phyloP scores from a whole-genome alignment of 2,329 filamentous ascomycete species.

The Metarhizium humberi region DNA sequence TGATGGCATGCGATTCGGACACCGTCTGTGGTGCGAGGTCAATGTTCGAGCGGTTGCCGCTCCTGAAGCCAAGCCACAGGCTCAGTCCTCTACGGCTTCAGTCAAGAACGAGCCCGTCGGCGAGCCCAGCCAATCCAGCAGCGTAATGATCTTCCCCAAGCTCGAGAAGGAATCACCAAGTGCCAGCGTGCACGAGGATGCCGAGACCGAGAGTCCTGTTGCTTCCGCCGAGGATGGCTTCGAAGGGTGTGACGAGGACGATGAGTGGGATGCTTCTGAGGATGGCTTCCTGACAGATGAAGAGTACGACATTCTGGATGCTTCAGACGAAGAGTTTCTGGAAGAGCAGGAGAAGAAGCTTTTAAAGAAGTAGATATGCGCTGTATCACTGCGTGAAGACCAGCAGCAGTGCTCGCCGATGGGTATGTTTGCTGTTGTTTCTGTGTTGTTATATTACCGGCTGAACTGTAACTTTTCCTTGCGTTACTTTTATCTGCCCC shows the following conservation, averaged over 20 bases:
- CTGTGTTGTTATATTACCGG: constrained; percentile 8
- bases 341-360: constrained; percentile 41
- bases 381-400: not conserved
- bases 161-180: constrained; percentile 88
- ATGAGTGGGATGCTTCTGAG: constrained; percentile 55
- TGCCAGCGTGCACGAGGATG: constrained; percentile 63
- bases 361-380: constrained; percentile 23
- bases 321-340: constrained; percentile 77
- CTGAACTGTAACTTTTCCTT: constrained; percentile 1
- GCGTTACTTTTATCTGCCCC: not conserved
- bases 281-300: constrained; percentile 90
- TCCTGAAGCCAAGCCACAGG: constrained; percentile 16
- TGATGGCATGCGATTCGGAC: constrained; percentile 75
- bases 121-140: constrained; percentile 26
- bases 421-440: not conserved
- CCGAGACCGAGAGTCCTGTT: constrained; percentile 40
- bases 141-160: constrained; percentile 93
- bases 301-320: constrained; percentile 95
- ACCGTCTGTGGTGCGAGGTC: constrained; percentile 92
- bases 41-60: constrained; percentile 44
- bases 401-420: not conserved
- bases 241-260: constrained; percentile 33
- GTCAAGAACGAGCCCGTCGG: constrained; percentile 19
- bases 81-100: not conserved
- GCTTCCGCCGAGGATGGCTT: constrained; percentile 43